Evolutionary conservation across 176 grass and related monocot species (phyloP).

Genomic region (Zizania latifolia): DNA sequence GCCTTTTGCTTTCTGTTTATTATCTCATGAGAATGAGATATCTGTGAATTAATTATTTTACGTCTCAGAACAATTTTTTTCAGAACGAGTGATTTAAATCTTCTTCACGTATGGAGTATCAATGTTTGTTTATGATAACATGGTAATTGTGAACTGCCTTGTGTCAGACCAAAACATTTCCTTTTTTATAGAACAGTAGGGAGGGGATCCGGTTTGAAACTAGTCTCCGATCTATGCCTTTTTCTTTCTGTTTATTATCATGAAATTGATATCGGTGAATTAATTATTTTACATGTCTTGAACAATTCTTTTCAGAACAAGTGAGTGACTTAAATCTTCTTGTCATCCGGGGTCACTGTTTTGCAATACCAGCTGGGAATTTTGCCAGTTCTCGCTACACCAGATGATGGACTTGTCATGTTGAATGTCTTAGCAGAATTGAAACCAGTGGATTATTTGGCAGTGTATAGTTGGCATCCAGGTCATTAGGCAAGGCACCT

Average conservation of each 20-base stretch:
- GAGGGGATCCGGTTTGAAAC: no score
- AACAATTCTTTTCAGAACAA: slow-evolving; percentile 27
- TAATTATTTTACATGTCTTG: background rate
- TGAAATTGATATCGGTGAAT: background rate
- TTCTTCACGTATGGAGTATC: no score
- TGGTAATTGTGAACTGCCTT: background rate
- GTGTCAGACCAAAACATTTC: background rate
- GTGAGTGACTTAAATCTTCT: slow-evolving; percentile 17
- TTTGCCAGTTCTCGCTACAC: slow-evolving; percentile 16
- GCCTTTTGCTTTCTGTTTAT: background rate
- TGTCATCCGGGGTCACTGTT: background rate
- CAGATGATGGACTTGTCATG: background rate
- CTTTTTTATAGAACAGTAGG: no score
- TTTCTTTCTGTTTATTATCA: background rate
- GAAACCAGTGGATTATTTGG: slow-evolving; percentile 17
- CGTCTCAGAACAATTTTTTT: background rate
- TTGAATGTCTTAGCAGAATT: background rate
- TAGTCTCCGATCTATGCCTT: background rate
- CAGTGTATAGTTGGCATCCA: slow-evolving; percentile 34
- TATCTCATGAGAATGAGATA: background rate
- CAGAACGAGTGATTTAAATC: slow-evolving; percentile 38
- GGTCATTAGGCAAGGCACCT: slow-evolving; percentile 11
- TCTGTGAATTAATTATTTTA: background rate
- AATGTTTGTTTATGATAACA: background rate
- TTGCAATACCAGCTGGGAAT: background rate